Conservation (phyloP, 148 eudicot species). For the Agrostemma githago region DNA sequence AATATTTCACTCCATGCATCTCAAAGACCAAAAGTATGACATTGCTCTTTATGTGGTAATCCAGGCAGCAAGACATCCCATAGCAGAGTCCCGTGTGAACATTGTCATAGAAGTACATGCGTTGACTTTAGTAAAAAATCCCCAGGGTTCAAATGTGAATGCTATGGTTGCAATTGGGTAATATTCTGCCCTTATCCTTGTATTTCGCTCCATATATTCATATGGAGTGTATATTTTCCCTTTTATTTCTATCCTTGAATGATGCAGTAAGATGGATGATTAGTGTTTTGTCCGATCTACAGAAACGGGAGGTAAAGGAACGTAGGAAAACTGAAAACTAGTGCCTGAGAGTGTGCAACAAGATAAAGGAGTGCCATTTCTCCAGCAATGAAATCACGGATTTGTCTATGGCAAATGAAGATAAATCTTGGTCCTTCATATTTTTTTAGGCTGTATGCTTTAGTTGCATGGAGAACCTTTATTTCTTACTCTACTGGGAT, state of each 20-base stretch:
- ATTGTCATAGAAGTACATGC: slow-evolving; percentile 42
- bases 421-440: background rate
- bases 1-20: slow-evolving; percentile 30
- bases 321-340: slow-evolving; percentile 56
- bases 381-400: slow-evolving; percentile 57
- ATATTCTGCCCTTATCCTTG: slow-evolving; percentile 4
- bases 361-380: slow-evolving; percentile 60
- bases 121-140: slow-evolving; percentile 55
- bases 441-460: background rate
- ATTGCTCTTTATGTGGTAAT: slow-evolving; percentile 96
- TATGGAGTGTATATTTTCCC: background rate
- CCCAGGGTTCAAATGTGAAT: slow-evolving; percentile 59
- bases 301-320: slow-evolving; percentile 59
- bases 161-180: slow-evolving; percentile 68
- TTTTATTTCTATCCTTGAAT: background rate
- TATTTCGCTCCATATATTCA: background rate
- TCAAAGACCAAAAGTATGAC: slow-evolving; percentile 43
- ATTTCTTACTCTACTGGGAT: too few species aligned
- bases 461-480: too few species aligned
- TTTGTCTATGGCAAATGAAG: slow-evolving; percentile 47
- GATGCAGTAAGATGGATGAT: slow-evolving; percentile 5
- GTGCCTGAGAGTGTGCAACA: slow-evolving; percentile 64
- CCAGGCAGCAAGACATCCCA: slow-evolving; percentile 82
- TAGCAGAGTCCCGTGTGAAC: slow-evolving; percentile 52
- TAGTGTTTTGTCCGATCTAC: slow-evolving; percentile 25